Percentiles rank a stretch among this genome's conserved stretches.
Conservation (phyloP, 2,329 filamentous ascomycete species). For the Sporothrix phasma region DNA sequence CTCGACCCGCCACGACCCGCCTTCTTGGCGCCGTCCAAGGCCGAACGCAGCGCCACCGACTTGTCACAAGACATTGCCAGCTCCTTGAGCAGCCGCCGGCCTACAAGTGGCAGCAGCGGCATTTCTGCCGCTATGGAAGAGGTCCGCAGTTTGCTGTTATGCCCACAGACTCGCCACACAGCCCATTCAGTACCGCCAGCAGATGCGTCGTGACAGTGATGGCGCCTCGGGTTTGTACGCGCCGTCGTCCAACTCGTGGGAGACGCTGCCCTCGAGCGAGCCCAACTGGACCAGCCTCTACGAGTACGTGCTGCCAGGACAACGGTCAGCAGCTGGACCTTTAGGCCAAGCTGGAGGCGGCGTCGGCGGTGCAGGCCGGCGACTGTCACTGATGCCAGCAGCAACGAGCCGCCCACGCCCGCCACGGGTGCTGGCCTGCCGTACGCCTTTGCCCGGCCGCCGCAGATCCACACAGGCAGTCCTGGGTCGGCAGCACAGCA, state of each 20-base stretch:
- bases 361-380: background rate
- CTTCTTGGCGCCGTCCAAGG: background rate
- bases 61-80: conserved; percentile 18
- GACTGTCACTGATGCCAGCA: conserved; percentile 6
- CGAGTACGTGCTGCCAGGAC: conserved; percentile 4
- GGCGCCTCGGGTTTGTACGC: background rate
- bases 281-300: conserved; percentile 20
- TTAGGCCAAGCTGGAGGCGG: background rate
- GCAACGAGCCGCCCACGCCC: conserved; percentile 5
- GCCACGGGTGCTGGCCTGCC: conserved; percentile 5
- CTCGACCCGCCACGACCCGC: conserved; percentile 15
- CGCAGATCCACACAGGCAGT: conserved; percentile 7
- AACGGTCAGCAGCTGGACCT: background rate
- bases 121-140: conserved; percentile 20
- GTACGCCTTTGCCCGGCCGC: background rate
- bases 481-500: conserved; percentile 5
- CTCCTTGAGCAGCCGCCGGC: conserved; percentile 13
- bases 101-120: conserved; percentile 8
- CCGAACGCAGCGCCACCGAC: conserved; percentile 2
- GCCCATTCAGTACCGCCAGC: background rate
- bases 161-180: conserved; percentile 4
- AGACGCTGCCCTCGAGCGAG: conserved; percentile 17
- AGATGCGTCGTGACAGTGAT: background rate
- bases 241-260: conserved; percentile 17
- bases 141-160: conserved; percentile 17